Percentiles rank a stretch among this genome's conserved stretches.
Evolutionary conservation across 163 green algal genomes (phyloP).

Genomic region (Prototheca cutis): DNA sequence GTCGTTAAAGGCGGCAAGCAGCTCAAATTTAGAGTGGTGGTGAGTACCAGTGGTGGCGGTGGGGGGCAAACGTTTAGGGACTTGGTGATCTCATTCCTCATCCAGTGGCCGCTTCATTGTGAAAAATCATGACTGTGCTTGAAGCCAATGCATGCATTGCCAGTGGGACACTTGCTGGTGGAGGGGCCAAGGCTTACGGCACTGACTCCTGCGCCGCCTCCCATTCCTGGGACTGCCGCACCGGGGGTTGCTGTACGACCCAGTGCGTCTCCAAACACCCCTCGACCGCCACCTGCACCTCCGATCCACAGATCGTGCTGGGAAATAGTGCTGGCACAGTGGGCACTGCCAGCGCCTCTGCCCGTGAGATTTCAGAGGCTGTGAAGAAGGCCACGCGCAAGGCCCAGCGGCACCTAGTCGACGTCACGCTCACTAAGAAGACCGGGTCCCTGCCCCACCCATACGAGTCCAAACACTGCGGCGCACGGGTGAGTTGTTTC

Average conservation of each 20-base stretch:
- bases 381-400: conserved; percentile 64
- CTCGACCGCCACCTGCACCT: not conserved
- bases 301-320: conserved; percentile 54
- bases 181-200: too few relatives aligned
- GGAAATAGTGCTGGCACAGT: conserved; percentile 73
- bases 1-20: conserved; percentile 96
- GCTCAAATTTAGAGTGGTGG: conserved; percentile 76
- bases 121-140: too few relatives aligned
- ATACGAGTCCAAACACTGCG: too few relatives aligned
- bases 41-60: conserved; percentile 3
- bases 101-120: too few relatives aligned
- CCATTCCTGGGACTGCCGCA: too few relatives aligned
- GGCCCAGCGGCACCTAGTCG: conserved; percentile 62
- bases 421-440: conserved; percentile 53
- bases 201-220: too few relatives aligned
- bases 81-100: too few relatives aligned
- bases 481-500: too few relatives aligned
- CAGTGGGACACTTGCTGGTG: too few relatives aligned
- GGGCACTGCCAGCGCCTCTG: conserved; percentile 74
- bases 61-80: not conserved
- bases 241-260: not conserved
- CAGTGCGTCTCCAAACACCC: not conserved
- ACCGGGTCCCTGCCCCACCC: conserved; percentile 70
- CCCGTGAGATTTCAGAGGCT: conserved; percentile 73
- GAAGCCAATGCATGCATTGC: too few relatives aligned